Base-by-base conservation (phyloP, 1,139 yeast genomes). In the Candida frijolesensis region DNA sequence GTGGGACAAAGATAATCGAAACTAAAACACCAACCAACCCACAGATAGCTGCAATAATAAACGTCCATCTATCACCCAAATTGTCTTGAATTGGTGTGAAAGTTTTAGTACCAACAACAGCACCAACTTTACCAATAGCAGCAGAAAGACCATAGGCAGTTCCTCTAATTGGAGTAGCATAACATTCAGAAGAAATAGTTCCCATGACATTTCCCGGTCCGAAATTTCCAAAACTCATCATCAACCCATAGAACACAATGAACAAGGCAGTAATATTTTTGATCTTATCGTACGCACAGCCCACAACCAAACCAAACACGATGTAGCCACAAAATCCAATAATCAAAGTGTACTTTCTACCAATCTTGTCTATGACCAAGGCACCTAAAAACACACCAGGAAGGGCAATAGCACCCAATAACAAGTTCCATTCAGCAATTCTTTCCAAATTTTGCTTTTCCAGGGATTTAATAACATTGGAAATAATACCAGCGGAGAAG, bases 161-260 rank as follows among this genome's bases (percentile, higher is more conserved):
- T 46, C 92, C 94, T 66, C 94, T 76, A 44, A 87, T 79, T 15
- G 89, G 88, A 12, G 92, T 85, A 29, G 94, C 90, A 60, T 76
- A 87, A 2, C 83, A 75, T 65, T 87, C 94, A 32, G 87, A 79
- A 10, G 89, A 78, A 3, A 80, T 71, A 51, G 87, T 74, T 8
- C 94, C 94, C 77, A 87, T 72, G 75, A 81, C 81, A 62, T 86
- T 79, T 57, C 94, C 94, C 3, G 94, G 94, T 3, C 95, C 94
- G 58, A 85, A 71, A 65, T 86, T 86, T 58, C 91, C 91, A 47
- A 64, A 59, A 72, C 49, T 43, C 47, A 47, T 73, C 76, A 78
- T 71, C 35, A 78, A 63, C 11, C 82, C 83, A 56, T 76, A 79
- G 51, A 78, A 71, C 15, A 79, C 68, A 52, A 79, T 71, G 56